These are phyloP conservation scores for apple (Malus domestica) DNA, from an alignment of 306 rosid species.

Conservation along the genomic window DNA sequence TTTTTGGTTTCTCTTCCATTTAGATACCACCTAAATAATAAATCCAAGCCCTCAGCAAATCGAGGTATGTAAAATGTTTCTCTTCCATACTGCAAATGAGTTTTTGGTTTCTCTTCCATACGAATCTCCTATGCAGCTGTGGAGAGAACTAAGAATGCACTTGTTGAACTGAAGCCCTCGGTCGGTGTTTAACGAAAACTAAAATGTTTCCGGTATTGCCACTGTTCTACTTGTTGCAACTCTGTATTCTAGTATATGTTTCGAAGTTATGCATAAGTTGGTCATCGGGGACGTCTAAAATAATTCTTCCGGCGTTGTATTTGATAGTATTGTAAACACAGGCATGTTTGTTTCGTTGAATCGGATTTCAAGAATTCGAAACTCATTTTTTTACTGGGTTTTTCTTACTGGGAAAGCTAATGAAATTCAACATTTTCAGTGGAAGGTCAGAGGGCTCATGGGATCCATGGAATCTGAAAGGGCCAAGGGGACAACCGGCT, in stretches of 20 bases:
- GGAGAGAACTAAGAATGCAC: too few species aligned
- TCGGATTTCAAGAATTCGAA: neutral
- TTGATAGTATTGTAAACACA: neutral
- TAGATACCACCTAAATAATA: too few species aligned
- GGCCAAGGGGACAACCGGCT: too few species aligned
- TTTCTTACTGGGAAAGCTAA: neutral
- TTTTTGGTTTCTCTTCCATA: slow-evolving; percentile 9
- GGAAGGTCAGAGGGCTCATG: too few species aligned
- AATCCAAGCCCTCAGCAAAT: too few species aligned
- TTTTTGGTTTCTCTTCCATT: neutral
- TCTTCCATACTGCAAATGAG: too few species aligned
- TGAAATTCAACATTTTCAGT: neutral
- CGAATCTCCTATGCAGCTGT: slow-evolving; percentile 90
- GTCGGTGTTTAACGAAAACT: slow-evolving; percentile 24
- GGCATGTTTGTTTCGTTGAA: neutral
- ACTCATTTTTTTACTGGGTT: too few species aligned
- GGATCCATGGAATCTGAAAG: too few species aligned
- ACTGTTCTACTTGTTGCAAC: slow-evolving; percentile 15
- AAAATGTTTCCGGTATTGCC: neutral
- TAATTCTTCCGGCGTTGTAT: neutral
- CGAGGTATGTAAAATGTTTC: too few species aligned
- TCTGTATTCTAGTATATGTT: slow-evolving; percentile 14
- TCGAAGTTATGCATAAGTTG: neutral
- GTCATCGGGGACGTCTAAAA: neutral
- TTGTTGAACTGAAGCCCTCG: too few species aligned